These are phyloP conservation scores for Kandelia obovata DNA, from an alignment of 345 rosid genomes.

Conservation along the genomic window DNA sequence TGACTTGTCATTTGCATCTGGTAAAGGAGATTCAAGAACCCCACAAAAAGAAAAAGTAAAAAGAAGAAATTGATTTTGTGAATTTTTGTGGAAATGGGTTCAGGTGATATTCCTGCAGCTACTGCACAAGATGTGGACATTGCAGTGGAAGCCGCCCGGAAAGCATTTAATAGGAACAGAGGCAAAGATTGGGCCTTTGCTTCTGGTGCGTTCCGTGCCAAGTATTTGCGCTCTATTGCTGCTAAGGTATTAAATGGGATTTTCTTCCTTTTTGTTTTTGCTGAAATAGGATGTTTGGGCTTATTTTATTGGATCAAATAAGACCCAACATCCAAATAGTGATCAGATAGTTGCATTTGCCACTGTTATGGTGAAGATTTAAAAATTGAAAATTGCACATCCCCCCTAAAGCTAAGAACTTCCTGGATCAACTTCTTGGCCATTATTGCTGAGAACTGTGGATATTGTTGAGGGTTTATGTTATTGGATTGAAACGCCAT, in stretches of 20 bases:
- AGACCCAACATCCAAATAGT: too few relatives aligned
- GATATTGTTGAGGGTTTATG: not conserved
- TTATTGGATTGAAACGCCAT: not conserved
- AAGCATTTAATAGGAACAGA: constrained; percentile 67
- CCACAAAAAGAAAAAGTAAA: too few relatives aligned
- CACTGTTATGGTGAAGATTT: too few relatives aligned
- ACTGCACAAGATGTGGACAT: constrained; percentile 87
- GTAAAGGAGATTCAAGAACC: not conserved
- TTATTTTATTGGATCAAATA: too few relatives aligned
- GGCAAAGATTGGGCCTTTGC: constrained; percentile 83
- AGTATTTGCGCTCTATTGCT: constrained; percentile 89
- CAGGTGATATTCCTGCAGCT: constrained; percentile 95
- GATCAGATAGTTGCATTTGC: too few relatives aligned
- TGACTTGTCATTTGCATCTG: not conserved
- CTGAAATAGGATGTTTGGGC: too few relatives aligned
- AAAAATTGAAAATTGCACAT: too few relatives aligned
- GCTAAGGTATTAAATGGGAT: constrained; percentile 62
- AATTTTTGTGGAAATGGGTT: constrained; percentile 14
- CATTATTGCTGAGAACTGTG: too few relatives aligned
- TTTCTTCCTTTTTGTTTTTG: not conserved
- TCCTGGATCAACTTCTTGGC: too few relatives aligned
- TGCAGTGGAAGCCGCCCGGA: constrained; percentile 83
- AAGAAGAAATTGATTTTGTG: not conserved
- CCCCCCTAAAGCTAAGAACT: too few relatives aligned
- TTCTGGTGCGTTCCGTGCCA: constrained; percentile 82